A percentile compares a stretch with the other conserved stretches of the same genome.
Conservation (phyloP, 805 yeast genomes). For the Lachancea dasiensis region DNA sequence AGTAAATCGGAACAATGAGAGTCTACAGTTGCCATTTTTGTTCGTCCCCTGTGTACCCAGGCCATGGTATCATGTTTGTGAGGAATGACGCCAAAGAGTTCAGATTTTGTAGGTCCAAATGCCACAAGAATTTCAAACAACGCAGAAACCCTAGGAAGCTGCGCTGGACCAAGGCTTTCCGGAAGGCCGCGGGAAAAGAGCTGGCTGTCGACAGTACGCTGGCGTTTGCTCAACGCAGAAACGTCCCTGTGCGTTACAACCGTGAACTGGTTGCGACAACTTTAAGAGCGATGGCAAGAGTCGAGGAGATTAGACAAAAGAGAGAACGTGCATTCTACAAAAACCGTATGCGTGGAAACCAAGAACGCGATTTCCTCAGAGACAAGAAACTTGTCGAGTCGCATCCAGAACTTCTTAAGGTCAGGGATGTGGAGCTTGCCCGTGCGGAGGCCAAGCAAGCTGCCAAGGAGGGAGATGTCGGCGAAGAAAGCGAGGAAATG, state of each 20-base stretch:
- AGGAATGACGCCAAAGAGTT: constrained; percentile 98
- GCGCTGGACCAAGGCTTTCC: constrained; percentile 97
- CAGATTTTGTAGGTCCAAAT: constrained; percentile 94
- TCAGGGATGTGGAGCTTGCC: constrained; percentile 89
- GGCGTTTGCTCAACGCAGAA: constrained; percentile 95
- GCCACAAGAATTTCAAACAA: constrained; percentile 95
- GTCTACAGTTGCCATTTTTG: constrained; percentile 91
- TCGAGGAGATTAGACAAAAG: constrained; percentile 91
- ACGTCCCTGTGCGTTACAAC: constrained; percentile 96
- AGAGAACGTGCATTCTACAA: constrained; percentile 98
- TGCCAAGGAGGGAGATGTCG: constrained; percentile 43
- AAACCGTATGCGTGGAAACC: constrained; percentile 98
- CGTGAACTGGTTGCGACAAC: constrained; percentile 94
- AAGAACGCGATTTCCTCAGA: constrained; percentile 73
- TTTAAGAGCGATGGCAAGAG: constrained; percentile 89
- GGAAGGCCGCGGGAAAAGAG: constrained; percentile 98
- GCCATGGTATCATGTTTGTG: constrained; percentile 95
- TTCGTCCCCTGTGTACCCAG: constrained; percentile 92
- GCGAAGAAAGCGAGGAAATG: constrained; percentile 37
- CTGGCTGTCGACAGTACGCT: constrained; percentile 95
- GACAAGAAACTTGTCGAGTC: constrained; percentile 86
- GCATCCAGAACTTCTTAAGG: constrained; percentile 82
- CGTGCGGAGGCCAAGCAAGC: constrained; percentile 65
- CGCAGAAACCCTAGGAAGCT: constrained; percentile 98
- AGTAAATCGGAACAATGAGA: constrained; percentile 49